phyloP scores from a whole-genome alignment of 2,329 filamentous ascomycete species.

The Escovopsis sp. region DNA sequence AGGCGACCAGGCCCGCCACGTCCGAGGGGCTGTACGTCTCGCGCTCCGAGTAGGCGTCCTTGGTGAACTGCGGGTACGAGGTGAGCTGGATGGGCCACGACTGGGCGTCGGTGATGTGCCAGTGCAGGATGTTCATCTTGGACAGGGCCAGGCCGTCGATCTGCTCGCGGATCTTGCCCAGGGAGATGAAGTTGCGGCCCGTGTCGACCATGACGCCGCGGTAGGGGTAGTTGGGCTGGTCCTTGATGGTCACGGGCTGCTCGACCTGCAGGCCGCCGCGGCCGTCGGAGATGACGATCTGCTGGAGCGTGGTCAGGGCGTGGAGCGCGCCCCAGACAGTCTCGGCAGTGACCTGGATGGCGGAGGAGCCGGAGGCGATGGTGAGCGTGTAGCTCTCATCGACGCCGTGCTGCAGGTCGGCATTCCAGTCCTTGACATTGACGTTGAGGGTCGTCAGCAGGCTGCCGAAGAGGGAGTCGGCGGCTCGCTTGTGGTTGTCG shows the following conservation, averaged over 20 bases:
- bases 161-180: conserved; percentile 37
- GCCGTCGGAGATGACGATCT: conserved; percentile 35
- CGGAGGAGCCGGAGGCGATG: conserved; percentile 22
- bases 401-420: conserved; percentile 38
- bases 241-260: conserved; percentile 35
- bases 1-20: conserved; percentile 29
- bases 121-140: conserved; percentile 43
- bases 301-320: conserved; percentile 42
- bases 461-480: conserved; percentile 12
- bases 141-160: conserved; percentile 39
- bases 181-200: conserved; percentile 37
- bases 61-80: conserved; percentile 34
- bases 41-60: conserved; percentile 36
- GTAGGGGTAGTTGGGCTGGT: conserved; percentile 36
- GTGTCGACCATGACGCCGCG: conserved; percentile 41
- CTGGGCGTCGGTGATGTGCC: conserved; percentile 40
- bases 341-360: conserved; percentile 30
- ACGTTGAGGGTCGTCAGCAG: conserved; percentile 29
- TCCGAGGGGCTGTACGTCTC: conserved; percentile 30
- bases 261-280: conserved; percentile 31
- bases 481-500: conserved; percentile 7
- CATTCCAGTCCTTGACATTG: conserved; percentile 27
- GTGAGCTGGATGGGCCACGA: conserved; percentile 39
- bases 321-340: conserved; percentile 40
- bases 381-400: conserved; percentile 41